Evolutionary conservation across 1,284 basidiomycete genomes (phyloP).

Genomic region (Ceratobasidium theobromae): DNA sequence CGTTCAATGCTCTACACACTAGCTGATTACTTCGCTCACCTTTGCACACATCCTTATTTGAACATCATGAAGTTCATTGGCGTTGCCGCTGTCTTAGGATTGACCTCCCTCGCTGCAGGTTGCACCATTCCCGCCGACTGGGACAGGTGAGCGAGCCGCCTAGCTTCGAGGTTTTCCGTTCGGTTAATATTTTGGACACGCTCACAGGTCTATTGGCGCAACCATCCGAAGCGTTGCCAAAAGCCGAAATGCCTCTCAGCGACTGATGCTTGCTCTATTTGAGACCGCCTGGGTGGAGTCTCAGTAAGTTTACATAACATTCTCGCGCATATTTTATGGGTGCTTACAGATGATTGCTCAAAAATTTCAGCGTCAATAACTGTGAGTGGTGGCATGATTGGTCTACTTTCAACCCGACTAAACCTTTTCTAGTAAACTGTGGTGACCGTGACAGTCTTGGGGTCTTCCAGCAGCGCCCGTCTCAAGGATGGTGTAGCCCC

Average conservation of each 20-base stretch:
- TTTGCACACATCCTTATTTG: neutral
- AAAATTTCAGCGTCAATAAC: constrained; percentile 9
- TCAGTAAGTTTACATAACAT: too few species aligned
- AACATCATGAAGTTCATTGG: constrained; percentile 11
- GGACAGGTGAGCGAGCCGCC: neutral
- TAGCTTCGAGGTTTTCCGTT: neutral
- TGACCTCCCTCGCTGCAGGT: neutral
- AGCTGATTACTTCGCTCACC: neutral
- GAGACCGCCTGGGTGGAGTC: constrained; percentile 26
- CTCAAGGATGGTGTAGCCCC: constrained; percentile 17
- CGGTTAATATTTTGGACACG: neutral
- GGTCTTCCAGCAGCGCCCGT: constrained; percentile 31
- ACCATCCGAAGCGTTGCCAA: constrained; percentile 16
- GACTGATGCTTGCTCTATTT: constrained; percentile 17
- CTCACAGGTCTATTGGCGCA: neutral
- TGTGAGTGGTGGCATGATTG: neutral
- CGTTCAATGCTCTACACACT: neutral
- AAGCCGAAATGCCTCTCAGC: constrained; percentile 13
- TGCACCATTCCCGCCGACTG: constrained; percentile 12
- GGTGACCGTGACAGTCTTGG: constrained; percentile 31
- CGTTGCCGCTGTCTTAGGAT: neutral
- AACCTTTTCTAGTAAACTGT: constrained; percentile 6
- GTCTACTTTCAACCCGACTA: neutral
- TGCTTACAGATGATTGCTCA: neutral
- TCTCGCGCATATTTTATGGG: neutral